Percentiles rank a stretch among this genome's conserved stretches.
Evolutionary conservation across 106 monocot species (phyloP).

Genomic region (Apostasia ramifera): DNA sequence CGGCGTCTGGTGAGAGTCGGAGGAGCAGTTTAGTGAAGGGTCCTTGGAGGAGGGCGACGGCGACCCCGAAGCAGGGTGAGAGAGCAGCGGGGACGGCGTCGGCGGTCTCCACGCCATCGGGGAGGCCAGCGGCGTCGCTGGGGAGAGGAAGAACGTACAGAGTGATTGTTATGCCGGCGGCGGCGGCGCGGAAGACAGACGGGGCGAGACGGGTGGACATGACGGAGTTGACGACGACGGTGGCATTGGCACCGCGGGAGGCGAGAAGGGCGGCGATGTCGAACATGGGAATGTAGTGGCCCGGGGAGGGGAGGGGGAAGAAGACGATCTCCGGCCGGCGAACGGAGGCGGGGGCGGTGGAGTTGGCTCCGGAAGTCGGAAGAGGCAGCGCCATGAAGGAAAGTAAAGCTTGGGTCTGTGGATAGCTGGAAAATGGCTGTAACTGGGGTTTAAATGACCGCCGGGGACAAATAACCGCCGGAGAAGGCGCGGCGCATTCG

Average conservation of each 20-base stretch:
- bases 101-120: conserved; percentile 17
- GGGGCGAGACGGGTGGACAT: conserved; percentile 16
- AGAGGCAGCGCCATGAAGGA: not conserved
- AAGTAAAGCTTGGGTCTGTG: not conserved
- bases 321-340: conserved; percentile 13
- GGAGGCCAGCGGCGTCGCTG: conserved; percentile 10
- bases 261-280: conserved; percentile 31
- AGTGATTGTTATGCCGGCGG: no score
- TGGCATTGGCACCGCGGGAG: conserved; percentile 20
- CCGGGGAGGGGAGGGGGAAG: conserved; percentile 26
- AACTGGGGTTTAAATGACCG: not conserved
- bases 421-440: not conserved
- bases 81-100: conserved; percentile 12
- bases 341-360: not conserved
- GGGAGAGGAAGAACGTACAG: conserved; percentile 19
- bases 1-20: conserved; percentile 13
- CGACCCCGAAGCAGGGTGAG: conserved; percentile 13
- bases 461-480: not conserved
- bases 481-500: no score
- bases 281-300: conserved; percentile 36
- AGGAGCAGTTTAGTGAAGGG: conserved; percentile 20
- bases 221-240: conserved; percentile 25
- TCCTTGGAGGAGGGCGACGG: conserved; percentile 18
- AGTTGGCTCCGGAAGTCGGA: no score
- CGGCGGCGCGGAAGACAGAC: conserved; percentile 3